These are phyloP conservation scores for Solanum arcanum DNA, from an alignment of 257 asterid genomes.

Conservation along the genomic window DNA sequence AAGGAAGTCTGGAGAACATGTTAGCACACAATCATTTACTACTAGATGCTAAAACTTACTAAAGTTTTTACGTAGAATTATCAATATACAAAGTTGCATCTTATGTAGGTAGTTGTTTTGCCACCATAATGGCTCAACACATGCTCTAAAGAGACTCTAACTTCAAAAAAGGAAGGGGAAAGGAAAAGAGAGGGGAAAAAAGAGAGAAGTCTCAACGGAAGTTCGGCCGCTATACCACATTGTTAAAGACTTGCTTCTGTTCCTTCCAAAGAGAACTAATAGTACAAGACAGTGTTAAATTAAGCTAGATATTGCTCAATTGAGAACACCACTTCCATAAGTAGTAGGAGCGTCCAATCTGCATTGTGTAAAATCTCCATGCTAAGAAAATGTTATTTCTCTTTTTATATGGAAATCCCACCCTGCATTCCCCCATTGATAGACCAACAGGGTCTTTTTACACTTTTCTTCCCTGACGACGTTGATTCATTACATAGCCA, in stretches of 20 bases:
- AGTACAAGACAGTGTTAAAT: neutral
- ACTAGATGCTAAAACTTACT: neutral
- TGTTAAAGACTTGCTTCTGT: neutral
- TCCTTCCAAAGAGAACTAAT: no score
- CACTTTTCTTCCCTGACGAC: neutral
- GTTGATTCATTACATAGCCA: neutral
- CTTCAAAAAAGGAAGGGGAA: neutral
- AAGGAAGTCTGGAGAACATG: neutral
- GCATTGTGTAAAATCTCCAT: neutral
- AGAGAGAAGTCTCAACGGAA: neutral
- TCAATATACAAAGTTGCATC: neutral
- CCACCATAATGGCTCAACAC: neutral
- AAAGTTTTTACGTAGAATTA: neutral
- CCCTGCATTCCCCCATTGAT: neutral
- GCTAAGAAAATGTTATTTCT: neutral
- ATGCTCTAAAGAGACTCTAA: neutral
- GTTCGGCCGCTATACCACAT: neutral
- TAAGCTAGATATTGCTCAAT: neutral
- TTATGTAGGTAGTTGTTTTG: neutral
- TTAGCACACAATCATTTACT: neutral
- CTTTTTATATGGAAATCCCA: neutral
- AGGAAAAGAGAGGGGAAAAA: neutral
- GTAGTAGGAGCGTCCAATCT: neutral
- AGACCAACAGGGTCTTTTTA: neutral
- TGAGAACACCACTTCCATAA: neutral